phyloP scores from a whole-genome alignment of 306 rosid genomes.

The Dryas octopetala region DNA sequence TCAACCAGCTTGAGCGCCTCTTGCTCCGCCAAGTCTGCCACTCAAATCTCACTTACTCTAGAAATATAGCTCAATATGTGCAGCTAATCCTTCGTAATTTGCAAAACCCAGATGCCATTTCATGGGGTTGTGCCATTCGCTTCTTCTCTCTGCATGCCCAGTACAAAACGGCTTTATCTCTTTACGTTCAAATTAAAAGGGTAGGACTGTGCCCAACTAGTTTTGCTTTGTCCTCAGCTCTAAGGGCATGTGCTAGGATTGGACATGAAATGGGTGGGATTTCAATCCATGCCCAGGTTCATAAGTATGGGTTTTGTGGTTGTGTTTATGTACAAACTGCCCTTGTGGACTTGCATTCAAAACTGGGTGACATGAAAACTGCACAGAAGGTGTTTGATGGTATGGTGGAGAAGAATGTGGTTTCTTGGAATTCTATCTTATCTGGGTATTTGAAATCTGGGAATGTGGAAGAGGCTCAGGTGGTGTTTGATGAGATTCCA shows the following conservation, averaged over 20 bases:
- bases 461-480: slow-evolving; percentile 43
- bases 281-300: slow-evolving; percentile 64
- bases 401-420: slow-evolving; percentile 59
- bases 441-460: slow-evolving; percentile 59
- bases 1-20: slow-evolving; percentile 38
- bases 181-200: slow-evolving; percentile 57
- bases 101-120: slow-evolving; percentile 54
- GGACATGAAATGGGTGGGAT: slow-evolving; percentile 37
- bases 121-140: slow-evolving; percentile 71
- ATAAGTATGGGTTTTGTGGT: slow-evolving; percentile 43
- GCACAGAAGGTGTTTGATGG: slow-evolving; percentile 61
- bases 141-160: slow-evolving; percentile 63
- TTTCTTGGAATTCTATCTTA: slow-evolving; percentile 79
- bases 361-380: slow-evolving; percentile 47
- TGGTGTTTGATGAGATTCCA: slow-evolving; percentile 57
- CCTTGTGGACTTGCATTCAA: slow-evolving; percentile 58
- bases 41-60: slow-evolving; percentile 34
- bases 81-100: slow-evolving; percentile 40
- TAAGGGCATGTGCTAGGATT: slow-evolving; percentile 65
- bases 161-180: slow-evolving; percentile 54
- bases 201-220: slow-evolving; percentile 55
- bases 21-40: slow-evolving; percentile 55
- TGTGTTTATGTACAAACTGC: slow-evolving; percentile 75
- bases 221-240: slow-evolving; percentile 61
- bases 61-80: slow-evolving; percentile 41